These are phyloP conservation scores for Puccinia polysora DNA, from an alignment of 1,284 basidiomycete genomes.

Conservation along the genomic window DNA sequence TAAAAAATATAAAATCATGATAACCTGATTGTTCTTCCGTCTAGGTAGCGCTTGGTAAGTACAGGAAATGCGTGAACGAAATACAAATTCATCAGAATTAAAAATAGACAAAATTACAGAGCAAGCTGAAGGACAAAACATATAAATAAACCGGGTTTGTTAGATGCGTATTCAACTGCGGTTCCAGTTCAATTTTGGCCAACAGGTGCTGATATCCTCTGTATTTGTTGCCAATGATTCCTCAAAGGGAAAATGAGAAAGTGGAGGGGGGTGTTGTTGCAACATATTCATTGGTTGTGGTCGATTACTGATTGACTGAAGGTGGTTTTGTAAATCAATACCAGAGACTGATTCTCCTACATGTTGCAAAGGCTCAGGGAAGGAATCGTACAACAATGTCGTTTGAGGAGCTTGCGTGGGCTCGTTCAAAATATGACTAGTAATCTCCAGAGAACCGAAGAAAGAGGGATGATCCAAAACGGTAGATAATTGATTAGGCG, in stretches of 20 bases:
- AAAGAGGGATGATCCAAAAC: constrained; percentile 19
- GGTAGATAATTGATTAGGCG: not conserved
- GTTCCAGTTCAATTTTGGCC: constrained; percentile 15
- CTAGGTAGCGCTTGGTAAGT: too few relatives aligned
- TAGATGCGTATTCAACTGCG: constrained; percentile 25
- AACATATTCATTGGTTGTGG: not conserved
- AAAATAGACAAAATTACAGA: too few relatives aligned
- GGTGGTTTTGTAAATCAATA: not conserved
- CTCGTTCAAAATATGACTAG: not conserved
- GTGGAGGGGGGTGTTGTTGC: constrained; percentile 12
- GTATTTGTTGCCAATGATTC: constrained; percentile 4
- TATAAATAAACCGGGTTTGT: too few relatives aligned
- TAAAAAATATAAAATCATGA: too few relatives aligned
- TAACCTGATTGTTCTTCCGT: too few relatives aligned
- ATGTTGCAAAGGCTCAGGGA: constrained; percentile 4
- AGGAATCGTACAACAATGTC: constrained; percentile 12
- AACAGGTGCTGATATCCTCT: constrained; percentile 21
- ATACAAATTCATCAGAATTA: too few relatives aligned
- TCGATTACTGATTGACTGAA: not conserved
- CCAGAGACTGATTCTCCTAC: not conserved
- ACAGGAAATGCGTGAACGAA: too few relatives aligned
- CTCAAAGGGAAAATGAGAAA: constrained; percentile 6
- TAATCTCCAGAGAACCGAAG: constrained; percentile 10
- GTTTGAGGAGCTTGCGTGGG: not conserved
- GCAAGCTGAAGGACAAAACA: too few relatives aligned